Conservation (phyloP, 2,329 filamentous ascomycete genomes). For the Lachnellula occidentalis region DNA sequence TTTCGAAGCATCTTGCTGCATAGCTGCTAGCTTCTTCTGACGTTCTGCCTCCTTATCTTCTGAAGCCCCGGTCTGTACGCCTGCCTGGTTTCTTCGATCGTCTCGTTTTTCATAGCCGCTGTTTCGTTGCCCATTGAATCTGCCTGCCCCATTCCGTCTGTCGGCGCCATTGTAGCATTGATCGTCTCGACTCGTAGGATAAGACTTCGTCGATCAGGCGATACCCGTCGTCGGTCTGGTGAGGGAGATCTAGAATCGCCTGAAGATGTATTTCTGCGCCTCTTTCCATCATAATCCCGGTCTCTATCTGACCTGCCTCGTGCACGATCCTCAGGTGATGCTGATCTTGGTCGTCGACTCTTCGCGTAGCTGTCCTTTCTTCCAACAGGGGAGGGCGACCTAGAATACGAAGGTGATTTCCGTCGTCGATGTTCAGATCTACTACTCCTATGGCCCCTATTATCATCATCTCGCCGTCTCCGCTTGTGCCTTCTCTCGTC, state of each 20-base stretch:
- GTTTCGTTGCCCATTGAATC: conserved; percentile 23
- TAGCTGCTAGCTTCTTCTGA: conserved; percentile 64
- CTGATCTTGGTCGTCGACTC: conserved; percentile 21
- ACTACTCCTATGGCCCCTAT: conserved; percentile 33
- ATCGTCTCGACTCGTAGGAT: conserved; percentile 23
- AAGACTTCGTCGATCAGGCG: conserved; percentile 29
- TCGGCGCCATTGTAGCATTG: conserved; percentile 18
- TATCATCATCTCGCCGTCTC: conserved; percentile 34
- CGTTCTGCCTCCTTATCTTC: conserved; percentile 47
- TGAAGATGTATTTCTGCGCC: conserved; percentile 24
- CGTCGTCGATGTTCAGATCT: conserved; percentile 34
- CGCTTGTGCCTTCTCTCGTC: conserved; percentile 41
- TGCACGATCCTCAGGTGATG: conserved; percentile 26
- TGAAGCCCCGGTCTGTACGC: conserved; percentile 15
- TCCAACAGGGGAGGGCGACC: conserved; percentile 23
- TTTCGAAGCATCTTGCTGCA: conserved; percentile 65
- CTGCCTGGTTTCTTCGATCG: conserved; percentile 18
- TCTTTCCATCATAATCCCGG: conserved; percentile 14
- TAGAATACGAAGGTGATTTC: conserved; percentile 36
- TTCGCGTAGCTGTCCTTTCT: conserved; percentile 21
- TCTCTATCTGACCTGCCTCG: conserved; percentile 15
- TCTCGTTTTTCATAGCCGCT: conserved; percentile 25
- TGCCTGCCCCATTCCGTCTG: conserved; percentile 23
- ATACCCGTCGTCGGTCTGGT: conserved; percentile 31
- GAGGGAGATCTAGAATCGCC: conserved; percentile 34